Base-by-base conservation (phyloP, 306 rosid genomes). In the Sicyos baderoa region DNA sequence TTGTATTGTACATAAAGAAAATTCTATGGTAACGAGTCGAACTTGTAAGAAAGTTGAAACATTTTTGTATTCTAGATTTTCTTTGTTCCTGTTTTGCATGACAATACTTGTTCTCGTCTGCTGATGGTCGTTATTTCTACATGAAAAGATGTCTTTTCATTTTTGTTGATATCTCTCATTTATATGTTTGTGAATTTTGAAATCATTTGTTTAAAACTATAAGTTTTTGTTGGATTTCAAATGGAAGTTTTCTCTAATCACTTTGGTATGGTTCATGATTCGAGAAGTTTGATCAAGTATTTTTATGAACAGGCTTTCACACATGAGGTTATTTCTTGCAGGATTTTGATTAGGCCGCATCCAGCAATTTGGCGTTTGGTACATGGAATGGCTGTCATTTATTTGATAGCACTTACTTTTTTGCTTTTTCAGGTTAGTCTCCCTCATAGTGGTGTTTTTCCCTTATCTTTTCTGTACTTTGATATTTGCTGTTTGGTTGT, bases 321-420 rank as follows among this genome's bases (percentile, higher is more conserved):
- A 9, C 52, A 8, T 71, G 40, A 17, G 69, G 2, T 61, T 29
- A 59, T 79, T 70, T 47, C 74, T 68, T 82, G 68, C 90, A 94
- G 99, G 88, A 86, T 94, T 82, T 91, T 94, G 72, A 94, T 94
- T 64, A 77, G 99, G 79, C 99, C 99, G 8, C 99, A 94, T 85
- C 99, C 99, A 37, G 99, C 99, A 74, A 84, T 94, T 49, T 94
- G 99, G 99, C 99, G 97, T 74, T 75, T 94, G 83, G 99, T 90
- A 54, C 99, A 94, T 49, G 99, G 99, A 75, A 85, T 94, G 95
- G 97, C 99, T 59, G 96, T 94, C 83, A 85, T 94, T 75, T 94
- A 94, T 81, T 86, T 94, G 64, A 94, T 90, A 59, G 84, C 88
- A 44, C 97, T 94, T 71, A 94, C 99, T 56, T 94, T 94, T 88